Evolutionary conservation across 1,139 yeast species (phyloP), one percentile per base, ranked within the genome.

Genomic region (Yamadazyma atmosphaerica): DNA sequence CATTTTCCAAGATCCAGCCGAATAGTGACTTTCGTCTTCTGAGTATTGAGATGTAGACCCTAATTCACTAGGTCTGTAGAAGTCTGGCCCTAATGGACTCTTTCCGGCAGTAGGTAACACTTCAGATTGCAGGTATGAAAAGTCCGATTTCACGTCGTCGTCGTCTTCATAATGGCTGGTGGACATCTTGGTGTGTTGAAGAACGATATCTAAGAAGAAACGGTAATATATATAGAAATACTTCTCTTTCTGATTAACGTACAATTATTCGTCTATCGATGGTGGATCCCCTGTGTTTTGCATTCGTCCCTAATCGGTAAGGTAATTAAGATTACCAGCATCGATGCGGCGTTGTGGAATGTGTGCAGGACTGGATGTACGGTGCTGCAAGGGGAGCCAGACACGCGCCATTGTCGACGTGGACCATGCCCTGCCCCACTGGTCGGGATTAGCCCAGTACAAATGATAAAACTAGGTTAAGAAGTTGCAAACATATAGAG

Each of bases 81-180:
- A 19, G 22, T 19, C 9, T 19, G 22, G 22, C n/a, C n/a, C n/a
- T n/a, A n/a, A 9, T 19, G 22, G 22, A 11, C 12, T 12, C 7
- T 23, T 4, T 23, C n/a, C 5, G 37, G 38, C n/a, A 13, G 18
- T 32, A n/a, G 36, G 33, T 27, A 34, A 29, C 8, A 18, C 30
- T 1, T 44, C 47, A 2, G 44, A 40, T 4, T 35, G 46, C 4
- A 42, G 31, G 30, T 42, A 44, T 7, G 47, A 44, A 32, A 44
- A 44, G 22, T 44, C 46, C 3, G 40, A 35, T 17, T 21, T 22
- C 21, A 7, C 21, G 17, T 28, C 31, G n/a, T 26, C 29, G 6
- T 28, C 31, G 12, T 28, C 31, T n/a, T 28, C 31, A 28, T 28
- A 28, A 28, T 28, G 19, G 16, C 31, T 28, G 19, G 31, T 28